A percentile compares a stretch with the other conserved stretches of the same genome.
Evolutionary conservation across 1,284 basidiomycete genomes (phyloP).

Genomic region (Malassezia equina): DNA sequence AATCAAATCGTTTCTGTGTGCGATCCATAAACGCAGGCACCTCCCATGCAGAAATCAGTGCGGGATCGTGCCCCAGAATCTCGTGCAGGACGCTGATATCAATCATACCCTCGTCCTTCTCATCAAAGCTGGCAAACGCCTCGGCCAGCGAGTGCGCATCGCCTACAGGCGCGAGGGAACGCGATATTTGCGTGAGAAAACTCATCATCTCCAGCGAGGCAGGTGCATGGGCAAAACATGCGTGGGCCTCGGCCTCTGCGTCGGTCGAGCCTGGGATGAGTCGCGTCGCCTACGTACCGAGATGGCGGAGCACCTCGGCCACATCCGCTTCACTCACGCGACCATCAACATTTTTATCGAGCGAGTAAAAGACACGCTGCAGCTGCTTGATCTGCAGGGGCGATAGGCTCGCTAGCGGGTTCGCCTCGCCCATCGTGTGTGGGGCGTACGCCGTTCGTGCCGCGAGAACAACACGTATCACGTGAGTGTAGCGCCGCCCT

Average conservation of each 20-base stretch:
- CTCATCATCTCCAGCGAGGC: conserved; percentile 32
- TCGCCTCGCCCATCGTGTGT: conserved; percentile 4
- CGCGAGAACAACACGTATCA: conserved; percentile 3
- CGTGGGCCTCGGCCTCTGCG: background rate
- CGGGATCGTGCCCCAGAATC: conserved; percentile 34
- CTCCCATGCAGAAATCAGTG: conserved; percentile 3
- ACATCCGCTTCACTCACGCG: conserved; percentile 43
- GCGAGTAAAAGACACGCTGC: conserved; percentile 49
- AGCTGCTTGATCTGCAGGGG: conserved; percentile 48
- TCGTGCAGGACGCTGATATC: conserved; percentile 34
- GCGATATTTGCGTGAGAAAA: conserved; percentile 45
- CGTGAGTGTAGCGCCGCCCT: background rate
- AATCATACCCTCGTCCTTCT: conserved; percentile 38
- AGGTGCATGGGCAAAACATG: conserved; percentile 16
- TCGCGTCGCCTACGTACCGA: conserved; percentile 30
- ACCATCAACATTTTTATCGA: conserved; percentile 49
- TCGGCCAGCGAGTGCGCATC: conserved; percentile 35
- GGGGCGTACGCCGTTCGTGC: background rate
- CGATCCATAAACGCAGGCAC: conserved; percentile 37
- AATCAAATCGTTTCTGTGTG: conserved; percentile 36
- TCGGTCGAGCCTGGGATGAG: background rate
- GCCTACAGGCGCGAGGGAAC: conserved; percentile 32
- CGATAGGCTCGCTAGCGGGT: conserved; percentile 16
- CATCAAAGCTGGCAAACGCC: conserved; percentile 47
- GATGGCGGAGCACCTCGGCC: conserved; percentile 35